Evolutionary conservation across 192 early-diverging fungal genomes (phyloP).

Genomic region (Mortierella claussenii): DNA sequence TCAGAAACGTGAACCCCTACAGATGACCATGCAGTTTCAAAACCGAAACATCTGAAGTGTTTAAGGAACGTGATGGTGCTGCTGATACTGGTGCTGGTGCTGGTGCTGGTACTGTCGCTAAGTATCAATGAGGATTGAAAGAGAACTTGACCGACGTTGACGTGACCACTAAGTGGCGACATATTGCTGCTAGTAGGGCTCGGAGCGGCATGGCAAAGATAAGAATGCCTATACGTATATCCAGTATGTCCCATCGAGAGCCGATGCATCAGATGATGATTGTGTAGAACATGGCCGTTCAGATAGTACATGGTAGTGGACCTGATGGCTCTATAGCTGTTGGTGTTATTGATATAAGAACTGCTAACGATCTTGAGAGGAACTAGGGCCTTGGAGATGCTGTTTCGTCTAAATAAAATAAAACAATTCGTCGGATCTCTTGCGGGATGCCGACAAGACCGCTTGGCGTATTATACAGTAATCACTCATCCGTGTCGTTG

Average conservation of each 20-base stretch:
- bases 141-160: no score
- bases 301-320: neutral
- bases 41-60: no score
- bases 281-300: conserved; percentile 14
- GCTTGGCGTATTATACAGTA: no score
- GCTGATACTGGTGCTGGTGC: no score
- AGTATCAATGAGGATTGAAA: no score
- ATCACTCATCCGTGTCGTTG: conserved; percentile 10
- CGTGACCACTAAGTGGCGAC: no score
- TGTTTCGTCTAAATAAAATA: neutral
- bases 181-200: neutral
- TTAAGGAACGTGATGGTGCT: no score
- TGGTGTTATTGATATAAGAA: neutral
- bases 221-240: conserved; percentile 5
- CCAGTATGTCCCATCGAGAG: neutral
- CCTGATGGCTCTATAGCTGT: neutral
- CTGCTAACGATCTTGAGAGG: neutral
- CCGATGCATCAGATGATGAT: conserved; percentile 11
- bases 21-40: no score
- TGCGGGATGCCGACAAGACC: conserved; percentile 30
- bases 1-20: no score
- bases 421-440: conserved; percentile 5
- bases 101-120: no score
- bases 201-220: neutral
- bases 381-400: neutral